phyloP scores from a whole-genome alignment of 139 green algal species.

The Astrephomene gubernaculifera region DNA sequence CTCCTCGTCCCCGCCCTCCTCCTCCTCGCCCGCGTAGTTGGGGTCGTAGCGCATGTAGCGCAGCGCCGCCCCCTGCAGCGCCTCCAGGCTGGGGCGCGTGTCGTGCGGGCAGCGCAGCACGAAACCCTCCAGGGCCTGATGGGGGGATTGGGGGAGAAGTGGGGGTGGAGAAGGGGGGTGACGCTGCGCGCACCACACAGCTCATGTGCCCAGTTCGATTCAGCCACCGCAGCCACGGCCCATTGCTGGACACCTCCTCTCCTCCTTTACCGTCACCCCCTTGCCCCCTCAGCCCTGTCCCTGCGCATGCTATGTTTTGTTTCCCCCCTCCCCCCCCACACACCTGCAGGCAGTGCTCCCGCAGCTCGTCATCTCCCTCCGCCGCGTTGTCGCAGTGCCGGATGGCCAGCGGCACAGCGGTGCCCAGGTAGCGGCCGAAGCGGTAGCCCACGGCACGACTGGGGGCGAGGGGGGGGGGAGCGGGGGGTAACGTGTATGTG shows the following conservation, averaged over 20 bases:
- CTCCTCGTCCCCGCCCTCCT: constrained; percentile 67
- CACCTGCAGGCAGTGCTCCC: constrained; percentile 87
- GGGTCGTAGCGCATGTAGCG: constrained; percentile 88
- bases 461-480: constrained; percentile 4
- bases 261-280: too few species aligned
- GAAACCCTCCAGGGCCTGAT: constrained; percentile 89
- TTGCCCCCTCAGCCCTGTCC: neutral
- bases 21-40: constrained; percentile 90
- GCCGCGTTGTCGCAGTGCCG: constrained; percentile 63
- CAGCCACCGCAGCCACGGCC: neutral
- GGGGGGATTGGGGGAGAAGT: neutral
- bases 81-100: constrained; percentile 53
- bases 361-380: constrained; percentile 89
- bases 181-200: too few species aligned
- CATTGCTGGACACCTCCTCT: too few species aligned
- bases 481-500: neutral
- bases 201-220: too few species aligned
- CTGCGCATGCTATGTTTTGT: neutral
- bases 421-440: constrained; percentile 79
- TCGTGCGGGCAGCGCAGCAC: constrained; percentile 77
- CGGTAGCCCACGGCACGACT: constrained; percentile 78
- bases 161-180: too few species aligned
- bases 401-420: constrained; percentile 79
- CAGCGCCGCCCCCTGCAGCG: constrained; percentile 52
- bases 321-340: neutral